Base-by-base conservation (phyloP, 306 rosid genomes). In the Dalbergia cultrata region DNA sequence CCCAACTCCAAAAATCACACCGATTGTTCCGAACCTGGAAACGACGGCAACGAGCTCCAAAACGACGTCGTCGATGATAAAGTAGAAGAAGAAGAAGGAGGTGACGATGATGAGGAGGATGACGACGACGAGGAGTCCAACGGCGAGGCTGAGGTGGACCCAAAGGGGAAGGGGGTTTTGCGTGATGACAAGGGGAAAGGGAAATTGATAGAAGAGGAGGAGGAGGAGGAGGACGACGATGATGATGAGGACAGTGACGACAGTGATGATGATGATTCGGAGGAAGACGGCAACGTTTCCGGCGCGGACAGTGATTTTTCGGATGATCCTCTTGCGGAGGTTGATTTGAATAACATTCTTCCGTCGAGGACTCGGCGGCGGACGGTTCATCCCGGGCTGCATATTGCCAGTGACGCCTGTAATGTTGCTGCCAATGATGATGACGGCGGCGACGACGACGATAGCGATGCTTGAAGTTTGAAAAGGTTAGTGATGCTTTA, bases 361-460 rank as follows among this genome's bases (percentile, higher is more conserved):
- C 98, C 98, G 9, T 93, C 97, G 0, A 89, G 98, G 86, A 95
- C 99, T 47, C 88, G 99, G 63, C 86, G 96, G 80, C 89, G 90
- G 83, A 79, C 87, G 39, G 67, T 76, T 62, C 85, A 86, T 10
- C 83, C 93, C 0, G 97, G 99, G n/a, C 80, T 91, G 59, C 88
- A 59, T 81, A 84, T 95, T 78, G 79, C 93, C 7, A 85, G 78
- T 37, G 90, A 91, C 58, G 49, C 43, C 8, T 84, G 34, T 13
- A 87, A 86, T 70, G 80, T 58, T 52, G 67, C 33, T 4, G 85
- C 39, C 1, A 26, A 26, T 26, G 47, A 45, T 4, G 78, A 62
- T 5, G 86, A 79, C 0, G 64, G 74, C 13, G 94, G 87, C 37
- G 94, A 77, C 5, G 57, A 70, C 0, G 77, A 69, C 1, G 83